Evolutionary conservation across 352 stramenopile species (phyloP), one percentile per base, ranked within the genome.

Genomic region (Pythium aristosporum): DNA sequence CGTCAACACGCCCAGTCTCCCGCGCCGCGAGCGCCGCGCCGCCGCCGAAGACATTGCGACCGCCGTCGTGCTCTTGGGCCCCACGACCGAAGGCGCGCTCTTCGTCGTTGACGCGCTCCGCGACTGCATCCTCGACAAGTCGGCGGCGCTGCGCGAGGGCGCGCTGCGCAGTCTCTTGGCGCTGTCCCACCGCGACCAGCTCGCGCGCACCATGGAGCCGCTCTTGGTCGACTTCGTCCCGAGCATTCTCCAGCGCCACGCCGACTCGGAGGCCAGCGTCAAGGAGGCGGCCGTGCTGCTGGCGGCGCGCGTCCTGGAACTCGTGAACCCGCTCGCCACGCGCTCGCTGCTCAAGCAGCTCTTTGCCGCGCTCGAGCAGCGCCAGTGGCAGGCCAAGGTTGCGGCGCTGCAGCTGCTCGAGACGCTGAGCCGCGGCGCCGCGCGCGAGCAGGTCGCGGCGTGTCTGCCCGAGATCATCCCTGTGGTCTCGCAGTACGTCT

Each of bases 381-480:
- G 80, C 41, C 66, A 82, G 50, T 98, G 91, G 91, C 86, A 95
- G 63, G 91, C 89, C 53, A 98, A 98, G 65, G 77, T 88, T 0
- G 83, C 77, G 20, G 79, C 87, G 15, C 69, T 98, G 25, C 85
- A 96, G 56, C 65, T 93, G 36, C 70, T 98, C 3, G 77, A 78
- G 47, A 76, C 87, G 50, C 87, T 96, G 11, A 89, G 87, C 32
- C 74, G 73, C 20, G 79, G 69, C 32, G 81, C 87, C 10, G 77
- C 85, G 8, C 8, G 34, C 3, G 63, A 74, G 30, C 85, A 97
- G 55, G 83, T 96, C 12, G 86, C 80, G 21, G 76, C 78, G 34
- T 80, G 93, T 52, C 73, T 98, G 32, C 90, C 91, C 4, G 90
- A 94, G 65, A 83, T 98, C 63, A 95, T 98, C 65, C 94, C 94